Percentiles rank a stretch among this genome's conserved stretches.
Conservation (phyloP, 2,329 filamentous ascomycete genomes). For the Cladorrhinum sp. region DNA sequence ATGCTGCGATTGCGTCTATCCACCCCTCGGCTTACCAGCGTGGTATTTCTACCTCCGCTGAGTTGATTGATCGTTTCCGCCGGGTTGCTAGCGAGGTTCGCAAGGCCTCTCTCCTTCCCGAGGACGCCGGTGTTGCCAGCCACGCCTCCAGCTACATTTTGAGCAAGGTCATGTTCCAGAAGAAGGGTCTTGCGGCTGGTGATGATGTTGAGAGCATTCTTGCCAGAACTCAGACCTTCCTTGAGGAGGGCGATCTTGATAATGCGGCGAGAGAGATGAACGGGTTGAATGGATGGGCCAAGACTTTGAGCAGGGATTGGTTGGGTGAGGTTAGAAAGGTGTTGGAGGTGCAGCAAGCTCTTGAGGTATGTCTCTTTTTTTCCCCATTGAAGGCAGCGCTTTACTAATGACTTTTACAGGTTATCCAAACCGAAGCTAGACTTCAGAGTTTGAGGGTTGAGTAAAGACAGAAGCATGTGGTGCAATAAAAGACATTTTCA, state of each 20-base stretch:
- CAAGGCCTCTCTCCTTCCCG: constrained; percentile 88
- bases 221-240: constrained; percentile 79
- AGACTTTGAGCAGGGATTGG: constrained; percentile 93
- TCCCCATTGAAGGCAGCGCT: background rate
- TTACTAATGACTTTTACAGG: constrained; percentile 44
- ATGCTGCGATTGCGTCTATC: constrained; percentile 93
- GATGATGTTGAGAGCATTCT: constrained; percentile 93
- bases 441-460: constrained; percentile 84
- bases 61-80: constrained; percentile 93
- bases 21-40: constrained; percentile 91
- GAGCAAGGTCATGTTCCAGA: constrained; percentile 95
- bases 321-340: constrained; percentile 85
- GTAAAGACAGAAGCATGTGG: constrained; percentile 39
- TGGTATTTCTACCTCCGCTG: constrained; percentile 77
- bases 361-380: constrained; percentile 68
- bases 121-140: constrained; percentile 89
- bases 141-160: constrained; percentile 87
- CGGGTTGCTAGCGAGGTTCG: constrained; percentile 88
- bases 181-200: constrained; percentile 77
- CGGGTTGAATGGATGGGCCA: constrained; percentile 86
- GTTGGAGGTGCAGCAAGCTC: constrained; percentile 90
- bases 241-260: constrained; percentile 93
- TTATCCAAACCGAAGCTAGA: constrained; percentile 86
- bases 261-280: constrained; percentile 94
- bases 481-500: constrained; percentile 1